Evolutionary conservation across 768 basidiomycete species (phyloP), one percentile per base, ranked within the genome.

Genomic region (Gloeostereum incarnatum): DNA sequence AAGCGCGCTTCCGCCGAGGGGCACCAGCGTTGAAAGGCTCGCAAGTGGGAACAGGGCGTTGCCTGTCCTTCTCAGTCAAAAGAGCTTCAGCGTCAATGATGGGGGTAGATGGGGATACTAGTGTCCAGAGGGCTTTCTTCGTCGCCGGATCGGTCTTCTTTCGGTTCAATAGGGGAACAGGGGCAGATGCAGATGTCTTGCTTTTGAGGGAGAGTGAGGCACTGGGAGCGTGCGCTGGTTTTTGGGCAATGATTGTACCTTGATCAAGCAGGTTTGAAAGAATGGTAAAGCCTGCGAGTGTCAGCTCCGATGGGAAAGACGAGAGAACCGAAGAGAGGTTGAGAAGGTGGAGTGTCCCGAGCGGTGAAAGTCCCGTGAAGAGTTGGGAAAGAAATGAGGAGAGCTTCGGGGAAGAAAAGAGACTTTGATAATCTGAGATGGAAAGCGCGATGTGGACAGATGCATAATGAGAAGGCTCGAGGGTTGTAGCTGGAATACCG

Each of bases 121-220:
- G 66, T 0, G 88, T 68, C 93, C 93, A 96, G 24, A 97, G 67
- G 0, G 88, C 87, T 45, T 90, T 84, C 61, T 92, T 94, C 34
- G 81, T 75, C 6, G 84, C 80, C 42, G 76, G 66, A 48, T 79
- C 78, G 2, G 67, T 59, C 49, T 64, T 68, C 39, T 66, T 66
- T 47, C 66, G 75, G 38, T 64, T 72, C 17, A 70, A 69, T 31
- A 80, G 70, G 19, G 70, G 65, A 4, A 75, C 56, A 52, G 41
- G 53, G 23, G 44, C 35, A 17, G 49, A 38, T 5, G 40, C 39
- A n/a, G n/a, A n/a, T n/a, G n/a, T n/a, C n/a, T n/a, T n/a, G 36
- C 53, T 57, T 48, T 73, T 76, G 34, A 71, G 59, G 17, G 73
- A 57, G 20, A 72, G 44, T 0, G 71, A 54, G 5, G 61, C 48